Percentiles rank a stretch among this genome's conserved stretches.
Evolutionary conservation across 371 early-diverging fungal species (phyloP).

Genomic region (Haplosporangium sp.): DNA sequence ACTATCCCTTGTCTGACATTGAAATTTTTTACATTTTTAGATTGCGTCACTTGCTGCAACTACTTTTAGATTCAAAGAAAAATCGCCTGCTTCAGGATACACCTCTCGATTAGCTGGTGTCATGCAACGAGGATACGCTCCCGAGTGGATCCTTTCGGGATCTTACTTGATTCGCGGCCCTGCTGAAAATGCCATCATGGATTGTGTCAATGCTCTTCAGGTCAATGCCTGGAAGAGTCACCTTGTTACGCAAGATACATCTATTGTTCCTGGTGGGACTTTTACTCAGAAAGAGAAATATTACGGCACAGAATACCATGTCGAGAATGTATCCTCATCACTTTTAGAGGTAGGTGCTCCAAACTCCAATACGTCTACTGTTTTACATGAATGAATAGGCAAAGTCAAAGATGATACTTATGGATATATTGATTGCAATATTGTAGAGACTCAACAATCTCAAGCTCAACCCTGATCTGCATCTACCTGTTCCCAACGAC

Average conservation of each 20-base stretch:
- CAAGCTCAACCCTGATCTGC: slow-evolving; percentile 65
- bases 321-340: slow-evolving; percentile 67
- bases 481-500: slow-evolving; percentile 81
- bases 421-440: background rate
- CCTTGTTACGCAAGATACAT: slow-evolving; percentile 39
- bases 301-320: slow-evolving; percentile 88
- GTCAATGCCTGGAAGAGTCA: slow-evolving; percentile 72
- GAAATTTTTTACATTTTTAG: slow-evolving; percentile 7
- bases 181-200: slow-evolving; percentile 69
- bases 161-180: slow-evolving; percentile 72
- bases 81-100: slow-evolving; percentile 72
- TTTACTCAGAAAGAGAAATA: slow-evolving; percentile 73
- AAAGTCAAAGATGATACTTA: background rate
- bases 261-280: slow-evolving; percentile 61
- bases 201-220: slow-evolving; percentile 68
- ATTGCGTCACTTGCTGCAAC: slow-evolving; percentile 74
- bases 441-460: slow-evolving; percentile 62
- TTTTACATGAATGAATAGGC: background rate
- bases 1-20: background rate
- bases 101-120: slow-evolving; percentile 69
- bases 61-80: slow-evolving; percentile 88
- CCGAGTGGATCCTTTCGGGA: slow-evolving; percentile 78
- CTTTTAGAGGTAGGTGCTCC: slow-evolving; percentile 65
- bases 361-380: background rate
- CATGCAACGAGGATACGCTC: slow-evolving; percentile 77